Conservation (phyloP, 169 alveolate genomes). For the Plasmodium ovale region DNA sequence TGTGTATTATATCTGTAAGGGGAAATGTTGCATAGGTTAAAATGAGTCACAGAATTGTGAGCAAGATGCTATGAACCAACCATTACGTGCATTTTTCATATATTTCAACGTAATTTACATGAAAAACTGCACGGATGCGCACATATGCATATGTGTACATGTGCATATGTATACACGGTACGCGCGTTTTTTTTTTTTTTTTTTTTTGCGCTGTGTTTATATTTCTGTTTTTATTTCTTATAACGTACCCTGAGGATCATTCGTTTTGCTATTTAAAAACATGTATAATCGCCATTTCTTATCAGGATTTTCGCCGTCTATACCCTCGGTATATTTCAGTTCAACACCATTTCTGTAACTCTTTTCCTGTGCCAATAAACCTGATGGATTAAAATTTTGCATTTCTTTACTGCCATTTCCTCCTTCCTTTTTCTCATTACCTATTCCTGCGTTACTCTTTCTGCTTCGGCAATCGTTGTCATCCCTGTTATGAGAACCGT, state of each 20-base stretch:
- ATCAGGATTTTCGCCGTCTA: slow-evolving; percentile 86
- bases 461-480: not conserved
- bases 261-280: slow-evolving; percentile 70
- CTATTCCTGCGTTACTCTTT: not conserved
- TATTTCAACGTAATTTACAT: not conserved
- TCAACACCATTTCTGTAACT: slow-evolving; percentile 84
- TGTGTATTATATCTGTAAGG: slow-evolving; percentile 81
- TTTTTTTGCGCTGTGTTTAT: not conserved
- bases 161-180: not conserved
- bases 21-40: not conserved
- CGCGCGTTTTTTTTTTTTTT: not conserved
- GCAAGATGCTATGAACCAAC: not conserved
- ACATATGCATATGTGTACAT: not conserved
- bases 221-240: not conserved
- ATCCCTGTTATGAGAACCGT: not conserved
- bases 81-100: not conserved
- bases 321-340: slow-evolving; percentile 87
- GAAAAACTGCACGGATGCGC: not conserved
- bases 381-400: slow-evolving; percentile 91
- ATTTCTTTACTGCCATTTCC: slow-evolving; percentile 38
- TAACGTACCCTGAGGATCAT: slow-evolving; percentile 46
- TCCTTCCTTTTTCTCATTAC: slow-evolving; percentile 19
- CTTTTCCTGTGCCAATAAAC: slow-evolving; percentile 88
- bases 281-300: slow-evolving; percentile 89
- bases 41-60: slow-evolving; percentile 1